A percentile compares a stretch with the other conserved stretches of the same genome.
Conservation (phyloP, 2,329 filamentous ascomycete genomes). For the Pestalotiopsis sp. region DNA sequence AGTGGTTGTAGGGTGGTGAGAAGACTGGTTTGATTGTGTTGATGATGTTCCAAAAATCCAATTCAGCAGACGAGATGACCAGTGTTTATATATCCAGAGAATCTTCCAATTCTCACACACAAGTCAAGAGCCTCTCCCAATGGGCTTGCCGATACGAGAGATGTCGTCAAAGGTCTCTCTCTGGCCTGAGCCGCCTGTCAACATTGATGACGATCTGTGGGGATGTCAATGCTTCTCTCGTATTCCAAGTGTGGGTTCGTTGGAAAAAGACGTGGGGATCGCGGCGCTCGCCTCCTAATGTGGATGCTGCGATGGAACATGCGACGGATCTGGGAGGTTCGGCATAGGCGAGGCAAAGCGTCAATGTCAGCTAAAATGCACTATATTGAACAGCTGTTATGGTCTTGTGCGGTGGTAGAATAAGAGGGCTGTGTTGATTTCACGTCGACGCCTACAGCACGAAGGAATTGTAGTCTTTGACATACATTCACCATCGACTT, state of each 20-base stretch:
- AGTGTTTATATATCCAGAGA: background rate
- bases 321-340: background rate
- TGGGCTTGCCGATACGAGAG: background rate
- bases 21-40: background rate
- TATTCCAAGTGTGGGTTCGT: background rate
- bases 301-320: background rate
- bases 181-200: background rate
- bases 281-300: background rate
- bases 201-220: background rate
- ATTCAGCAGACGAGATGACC: background rate
- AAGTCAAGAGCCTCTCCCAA: background rate
- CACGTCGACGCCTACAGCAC: background rate
- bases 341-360: background rate
- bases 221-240: background rate
- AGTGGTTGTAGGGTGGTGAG: background rate
- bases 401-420: background rate
- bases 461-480: background rate
- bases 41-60: background rate
- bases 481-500: background rate
- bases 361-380: background rate
- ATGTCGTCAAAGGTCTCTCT: background rate
- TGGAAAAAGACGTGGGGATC: background rate
- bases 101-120: background rate
- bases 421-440: background rate
- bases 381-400: background rate